Percentiles rank a stretch among this genome's conserved stretches.
Evolutionary conservation across 805 yeast species (phyloP).

Genomic region (Spathaspora gorwiae): DNA sequence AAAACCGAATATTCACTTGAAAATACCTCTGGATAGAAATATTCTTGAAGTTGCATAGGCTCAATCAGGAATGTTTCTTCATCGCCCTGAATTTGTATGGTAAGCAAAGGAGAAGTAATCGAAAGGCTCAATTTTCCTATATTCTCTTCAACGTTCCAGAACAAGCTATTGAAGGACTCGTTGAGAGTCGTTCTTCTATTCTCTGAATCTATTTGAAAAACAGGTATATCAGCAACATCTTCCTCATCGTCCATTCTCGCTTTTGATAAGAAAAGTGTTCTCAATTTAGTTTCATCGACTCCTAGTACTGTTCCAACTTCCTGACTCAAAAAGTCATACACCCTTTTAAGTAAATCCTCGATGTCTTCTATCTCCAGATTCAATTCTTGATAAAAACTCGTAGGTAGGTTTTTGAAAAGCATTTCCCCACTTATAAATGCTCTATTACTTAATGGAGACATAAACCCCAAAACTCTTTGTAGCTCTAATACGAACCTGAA

Average conservation of each 20-base stretch:
- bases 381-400: slow-evolving; percentile 13
- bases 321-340: slow-evolving; percentile 5
- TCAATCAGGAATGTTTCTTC: slow-evolving; percentile 9
- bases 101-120: slow-evolving; percentile 26
- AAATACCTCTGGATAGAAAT: slow-evolving; percentile 34
- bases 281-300: slow-evolving; percentile 3
- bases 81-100: slow-evolving; percentile 27
- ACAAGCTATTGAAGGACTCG: slow-evolving; percentile 29
- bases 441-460: slow-evolving; percentile 13
- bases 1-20: slow-evolving; percentile 17
- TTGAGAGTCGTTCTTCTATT: slow-evolving; percentile 21
- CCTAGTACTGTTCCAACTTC: not conserved
- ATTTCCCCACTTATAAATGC: slow-evolving; percentile 19
- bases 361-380: slow-evolving; percentile 14
- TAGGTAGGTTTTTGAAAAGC: slow-evolving; percentile 14
- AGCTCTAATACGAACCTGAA: slow-evolving; percentile 16
- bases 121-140: slow-evolving; percentile 25
- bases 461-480: slow-evolving; percentile 20
- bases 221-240: slow-evolving; percentile 16
- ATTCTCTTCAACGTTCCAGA: slow-evolving; percentile 31
- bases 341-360: slow-evolving; percentile 14
- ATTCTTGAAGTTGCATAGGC: slow-evolving; percentile 26
- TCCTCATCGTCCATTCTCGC: slow-evolving; percentile 18
- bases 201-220: slow-evolving; percentile 32
- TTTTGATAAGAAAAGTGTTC: slow-evolving; percentile 17